Evolutionary conservation across 805 yeast genomes (phyloP), one percentile per base, ranked within the genome.

Genomic region (Kazachstania psychrophila): DNA sequence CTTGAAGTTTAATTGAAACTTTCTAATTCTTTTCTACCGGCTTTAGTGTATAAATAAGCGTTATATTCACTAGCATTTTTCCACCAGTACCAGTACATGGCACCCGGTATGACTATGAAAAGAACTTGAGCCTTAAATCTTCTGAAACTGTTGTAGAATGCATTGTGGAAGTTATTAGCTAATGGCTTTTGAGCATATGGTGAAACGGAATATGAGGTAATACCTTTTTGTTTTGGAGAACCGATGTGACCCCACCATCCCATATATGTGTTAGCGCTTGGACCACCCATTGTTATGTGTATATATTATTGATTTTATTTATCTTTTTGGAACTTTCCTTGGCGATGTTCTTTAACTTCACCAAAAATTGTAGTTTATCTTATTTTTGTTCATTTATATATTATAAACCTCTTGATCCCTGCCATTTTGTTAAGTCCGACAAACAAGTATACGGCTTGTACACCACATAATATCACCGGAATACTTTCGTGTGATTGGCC

Each of bases 201-300:
- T 48, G 98, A 83, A 46, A 92, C 87, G 39, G 95, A 71, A 73
- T 89, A 92, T 42, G 82, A 74, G 45, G 89, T 82, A 47, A 81
- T 70, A 68, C 85, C 80, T 65, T 84, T 84, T 70, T 85, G 95
- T 52, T 73, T 74, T 61, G 92, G 88, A 64, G 83, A 73, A 44
- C 94, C 95, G 60, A 87, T 65, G 69, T 71, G 64, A 60, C 96
- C 96, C 96, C 96, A 87, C 96, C 96, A 87, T 53, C 96, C 96
- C 89, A 84, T 79, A 59, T 81, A 87, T 57, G 86, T 60, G 52
- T 73, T 75, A 53, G 79, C 78, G 52, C 75, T 74, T 61, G 80
- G 80, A 58, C 80, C 84, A 60, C 74, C 82, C 86, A 79, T 79
- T 29, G 14, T 26, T 26, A 20, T 23, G 7, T 10, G 17, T 31